Evolutionary conservation across 331 rosid species (phyloP), one percentile per base, ranked within the genome.

Genomic region (Quercus lobata): DNA sequence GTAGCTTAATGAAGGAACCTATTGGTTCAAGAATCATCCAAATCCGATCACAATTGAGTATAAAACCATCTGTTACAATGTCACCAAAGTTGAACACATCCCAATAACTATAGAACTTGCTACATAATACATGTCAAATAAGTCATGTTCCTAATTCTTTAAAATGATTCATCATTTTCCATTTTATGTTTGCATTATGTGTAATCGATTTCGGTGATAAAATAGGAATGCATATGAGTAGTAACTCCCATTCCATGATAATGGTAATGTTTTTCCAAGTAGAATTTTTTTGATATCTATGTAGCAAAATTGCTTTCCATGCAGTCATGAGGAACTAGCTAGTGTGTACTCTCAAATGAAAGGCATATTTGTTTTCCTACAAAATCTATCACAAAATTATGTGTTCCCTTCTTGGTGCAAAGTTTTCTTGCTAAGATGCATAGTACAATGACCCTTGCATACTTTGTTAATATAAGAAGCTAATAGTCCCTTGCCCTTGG

Each of bases 41-140:
- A 88, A 73, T 89, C 62, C 1, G 72, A 52, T 58, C 3, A 19
- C 86, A 81, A 80, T 90, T 86, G 87, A 54, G 8, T 62, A n/a
- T 5, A 32, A 4, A 88, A 89, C 17, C 7, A 35, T 55, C 52
- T 71, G 1, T 56, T 44, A 3, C 53, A 95, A 89, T 19, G 57
- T 69, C 60, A 18, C 7, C 56, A 21, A 93, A 82, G 94, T 87
- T 95, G 97, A 91, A 95, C 97, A 95, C 76, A 34, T 78, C 15
- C 8, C 8, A 34, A 11, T 32, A 29, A 19, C 19, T 63, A 71
- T 84, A 11, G 57, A 71, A 72, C 69, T 63, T 74, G 83, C 72
- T 75, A 57, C 80, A 71, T 71, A 16, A 49, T 44, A 22, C 65
- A 69, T 24, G 24, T 27, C 5, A 16, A 73, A 5, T 19, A 29